Base-by-base conservation (phyloP, 768 basidiomycete genomes). In the Termitomyces heimii region DNA sequence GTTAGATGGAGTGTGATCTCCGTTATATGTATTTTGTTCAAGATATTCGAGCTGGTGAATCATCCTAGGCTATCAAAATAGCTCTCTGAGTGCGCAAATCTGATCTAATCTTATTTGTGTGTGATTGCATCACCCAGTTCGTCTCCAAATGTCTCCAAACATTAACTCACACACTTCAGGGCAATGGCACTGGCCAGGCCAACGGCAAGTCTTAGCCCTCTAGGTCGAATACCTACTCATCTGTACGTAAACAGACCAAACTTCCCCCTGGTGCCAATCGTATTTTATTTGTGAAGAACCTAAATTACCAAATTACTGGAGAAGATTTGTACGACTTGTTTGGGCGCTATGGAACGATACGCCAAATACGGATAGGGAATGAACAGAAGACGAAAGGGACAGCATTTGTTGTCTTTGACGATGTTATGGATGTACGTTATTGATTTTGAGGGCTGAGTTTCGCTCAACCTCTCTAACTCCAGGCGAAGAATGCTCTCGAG, bases 321-420 rank as follows among this genome's bases (percentile, higher is more conserved):
- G 90, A 94, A 60, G 94, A 98, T 71, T 71, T 98, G 64, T 98
- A 98, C 71, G 96, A 98, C 75, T 78, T 98, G 61, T 98, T 99
- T 65, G 96, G 94, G 55, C 91, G 94, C 61, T 99, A 98, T 75
- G 96, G 96, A 47, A 91, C 91, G 65, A 91, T 99, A 64, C 86
- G 96, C 50, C 96, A 99, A 73, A 87, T 99, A 61, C 84, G 96
- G 60, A 85, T 97, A 62, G 96, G 96, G 48, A 95, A 86, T 61
- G 91, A 94, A 67, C 77, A 84, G 57, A 98, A 97, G 76, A 89
- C 93, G 22, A 92, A 89, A 68, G 96, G 96, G 29, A 98, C 96
- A 9, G 96, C 96, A 0, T 99, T 96, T 67, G 92, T 98, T 3
- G 95, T 96, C 14, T 94, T 92, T 68, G 91, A 95, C 67, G 94